Base-by-base conservation (phyloP, 108 stramenopile genomes). In the Pseudonitzschia multiseries region DNA sequence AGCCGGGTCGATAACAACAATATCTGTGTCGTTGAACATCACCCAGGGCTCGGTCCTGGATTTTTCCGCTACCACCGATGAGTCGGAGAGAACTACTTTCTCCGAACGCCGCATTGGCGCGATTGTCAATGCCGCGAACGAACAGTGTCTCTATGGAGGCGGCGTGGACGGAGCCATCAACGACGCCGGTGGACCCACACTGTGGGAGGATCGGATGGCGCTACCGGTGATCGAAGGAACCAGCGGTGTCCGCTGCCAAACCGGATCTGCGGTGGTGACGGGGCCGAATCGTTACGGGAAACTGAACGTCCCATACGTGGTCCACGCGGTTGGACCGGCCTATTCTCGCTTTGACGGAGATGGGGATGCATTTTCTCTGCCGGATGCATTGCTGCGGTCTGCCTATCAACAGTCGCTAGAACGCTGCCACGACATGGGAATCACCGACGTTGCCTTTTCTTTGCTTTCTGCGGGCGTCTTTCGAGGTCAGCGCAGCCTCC, bases 251-350 rank as follows among this genome's bases (percentile, higher is more conserved):
- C 77, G 94, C 12, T 95, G 91, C 66, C 75, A 36, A 0, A 89
- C 87, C 1, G 93, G 91, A 31, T 63, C 73, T 28, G 94, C 94
- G 0, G 81, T 86, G 0, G 61, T 89, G 3, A 92, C 91, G 20
- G 89, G 87, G 50, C 88, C 92, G 1, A 76, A 79, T 53, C 43
- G 62, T 42, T 90, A 87, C 42, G 92, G 87, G 32, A 48, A 57
- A 13, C 59, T 95, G 26, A 17, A 69, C 18, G 80, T 81, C 17
- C 70, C 75, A 1, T 82, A 85, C 69, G 86, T 89, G 36, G 89
- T 95, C 57, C 94, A 95, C 84, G 92, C 92, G 20, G 94, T 95
- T n/a, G 94, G 94, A 33, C 94, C 94, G 4, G 78, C 84, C 73
- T 95, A 90, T 68, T n/a, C 44, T 50, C 85, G 54, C 51, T 57